phyloP scores from a whole-genome alignment of 2,329 filamentous ascomycete species.

The Trichophaea hybrida region DNA sequence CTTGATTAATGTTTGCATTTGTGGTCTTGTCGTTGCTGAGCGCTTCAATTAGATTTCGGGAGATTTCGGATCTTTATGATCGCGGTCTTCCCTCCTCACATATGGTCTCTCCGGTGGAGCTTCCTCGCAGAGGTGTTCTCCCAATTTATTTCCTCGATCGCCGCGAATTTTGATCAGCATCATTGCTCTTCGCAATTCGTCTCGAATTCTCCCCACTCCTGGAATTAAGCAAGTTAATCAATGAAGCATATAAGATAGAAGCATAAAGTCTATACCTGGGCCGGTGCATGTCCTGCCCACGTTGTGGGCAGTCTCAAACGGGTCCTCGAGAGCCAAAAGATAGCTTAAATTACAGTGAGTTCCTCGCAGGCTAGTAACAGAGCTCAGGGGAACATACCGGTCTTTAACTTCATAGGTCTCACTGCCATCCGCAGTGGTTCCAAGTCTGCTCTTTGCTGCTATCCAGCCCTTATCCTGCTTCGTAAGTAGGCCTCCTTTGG shows the following conservation, averaged over 20 bases:
- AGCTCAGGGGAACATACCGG: conserved; percentile 2
- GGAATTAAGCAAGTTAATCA: neutral
- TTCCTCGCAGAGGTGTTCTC: conserved; percentile 15
- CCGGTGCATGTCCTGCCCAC: conserved; percentile 52
- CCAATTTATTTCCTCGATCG: conserved; percentile 15
- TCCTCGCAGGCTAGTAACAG: neutral
- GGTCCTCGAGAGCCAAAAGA: conserved; percentile 81
- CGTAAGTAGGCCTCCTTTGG: conserved; percentile 50
- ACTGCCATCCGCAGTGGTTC: conserved; percentile 20
- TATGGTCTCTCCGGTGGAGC: conserved; percentile 18
- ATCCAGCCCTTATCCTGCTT: conserved; percentile 79
- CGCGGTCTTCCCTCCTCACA: conserved; percentile 14
- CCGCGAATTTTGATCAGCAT: conserved; percentile 23
- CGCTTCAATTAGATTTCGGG: too few relatives aligned
- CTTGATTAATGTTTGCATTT: too few relatives aligned
- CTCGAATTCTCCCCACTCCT: conserved; percentile 24
- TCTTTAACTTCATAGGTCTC: conserved; percentile 22
- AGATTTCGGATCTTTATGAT: neutral
- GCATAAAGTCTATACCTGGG: neutral
- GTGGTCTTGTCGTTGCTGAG: too few relatives aligned
- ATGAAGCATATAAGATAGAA: neutral
- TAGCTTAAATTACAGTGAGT: conserved; percentile 37
- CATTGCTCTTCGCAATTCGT: conserved; percentile 25
- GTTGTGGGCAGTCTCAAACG: conserved; percentile 78
- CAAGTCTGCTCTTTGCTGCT: conserved; percentile 49